A percentile compares a stretch with the other conserved stretches of the same genome.
Evolutionary conservation across 2,329 filamentous ascomycete genomes (phyloP).

Genomic region (Elsinoe arachidis): DNA sequence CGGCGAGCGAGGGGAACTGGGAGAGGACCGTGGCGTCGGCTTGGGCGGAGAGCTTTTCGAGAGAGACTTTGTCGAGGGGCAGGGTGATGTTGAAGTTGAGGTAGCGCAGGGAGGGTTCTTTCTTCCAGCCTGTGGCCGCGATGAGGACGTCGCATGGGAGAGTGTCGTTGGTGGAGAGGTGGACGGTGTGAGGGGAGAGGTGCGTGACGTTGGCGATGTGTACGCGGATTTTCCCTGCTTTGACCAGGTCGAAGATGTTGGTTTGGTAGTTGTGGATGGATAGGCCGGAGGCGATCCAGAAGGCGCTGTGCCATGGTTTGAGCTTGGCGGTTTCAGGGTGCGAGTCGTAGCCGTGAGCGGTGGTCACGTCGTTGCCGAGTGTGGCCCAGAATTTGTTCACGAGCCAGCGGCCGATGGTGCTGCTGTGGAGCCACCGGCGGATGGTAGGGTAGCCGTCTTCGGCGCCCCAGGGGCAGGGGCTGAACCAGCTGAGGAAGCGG

Average conservation of each 20-base stretch:
- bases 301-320: conserved; percentile 33
- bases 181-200: conserved; percentile 38
- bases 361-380: conserved; percentile 46
- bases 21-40: conserved; percentile 46
- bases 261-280: conserved; percentile 52
- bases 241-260: conserved; percentile 50
- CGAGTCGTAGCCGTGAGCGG: conserved; percentile 38
- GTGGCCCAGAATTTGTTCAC: conserved; percentile 50
- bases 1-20: conserved; percentile 44
- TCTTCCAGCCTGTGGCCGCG: conserved; percentile 50
- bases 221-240: conserved; percentile 45
- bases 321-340: conserved; percentile 35
- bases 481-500: conserved; percentile 64
- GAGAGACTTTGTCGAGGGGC: conserved; percentile 32
- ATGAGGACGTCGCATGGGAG: conserved; percentile 45
- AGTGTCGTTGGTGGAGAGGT: conserved; percentile 39
- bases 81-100: conserved; percentile 22
- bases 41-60: conserved; percentile 29
- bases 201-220: conserved; percentile 47
- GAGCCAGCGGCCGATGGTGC: conserved; percentile 47
- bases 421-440: conserved; percentile 50
- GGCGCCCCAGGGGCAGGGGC: conserved; percentile 63
- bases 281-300: conserved; percentile 49
- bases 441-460: conserved; percentile 51
- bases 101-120: conserved; percentile 44